phyloP scores from a whole-genome alignment of 768 basidiomycete genomes.

The Suillus plorans region DNA sequence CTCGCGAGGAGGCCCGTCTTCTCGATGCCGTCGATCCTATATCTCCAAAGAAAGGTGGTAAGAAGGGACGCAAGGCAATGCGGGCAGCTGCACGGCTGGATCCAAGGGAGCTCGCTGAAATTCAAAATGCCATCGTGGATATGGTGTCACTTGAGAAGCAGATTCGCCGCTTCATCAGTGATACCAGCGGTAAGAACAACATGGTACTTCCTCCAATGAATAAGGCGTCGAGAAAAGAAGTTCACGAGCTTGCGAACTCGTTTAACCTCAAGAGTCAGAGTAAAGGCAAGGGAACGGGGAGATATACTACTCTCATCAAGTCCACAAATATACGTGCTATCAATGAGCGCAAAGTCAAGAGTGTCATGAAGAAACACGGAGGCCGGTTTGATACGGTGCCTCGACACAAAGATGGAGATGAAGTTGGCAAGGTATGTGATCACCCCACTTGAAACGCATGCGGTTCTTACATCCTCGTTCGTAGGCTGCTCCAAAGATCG shows the following conservation, averaged over 20 bases:
- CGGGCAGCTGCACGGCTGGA: slow-evolving; percentile 53
- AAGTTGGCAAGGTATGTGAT: slow-evolving; percentile 71
- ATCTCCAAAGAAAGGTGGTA: slow-evolving; percentile 60
- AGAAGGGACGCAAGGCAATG: slow-evolving; percentile 71
- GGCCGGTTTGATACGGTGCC: slow-evolving; percentile 37
- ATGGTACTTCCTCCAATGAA: slow-evolving; percentile 80
- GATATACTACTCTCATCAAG: slow-evolving; percentile 80
- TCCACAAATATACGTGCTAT: slow-evolving; percentile 60
- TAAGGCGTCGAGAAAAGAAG: slow-evolving; percentile 64
- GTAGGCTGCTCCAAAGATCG: slow-evolving; percentile 81
- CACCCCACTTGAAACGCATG: neutral
- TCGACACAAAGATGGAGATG: slow-evolving; percentile 77
- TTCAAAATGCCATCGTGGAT: slow-evolving; percentile 56
- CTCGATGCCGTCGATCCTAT: slow-evolving; percentile 63
- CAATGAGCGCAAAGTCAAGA: slow-evolving; percentile 61
- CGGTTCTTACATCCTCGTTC: slow-evolving; percentile 3
- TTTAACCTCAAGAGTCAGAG: slow-evolving; percentile 81
- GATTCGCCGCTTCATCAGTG: slow-evolving; percentile 66
- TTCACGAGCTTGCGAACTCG: slow-evolving; percentile 79
- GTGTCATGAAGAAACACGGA: slow-evolving; percentile 36
- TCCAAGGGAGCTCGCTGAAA: slow-evolving; percentile 31
- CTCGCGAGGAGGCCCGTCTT: slow-evolving; percentile 56
- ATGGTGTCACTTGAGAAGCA: slow-evolving; percentile 66
- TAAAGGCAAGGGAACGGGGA: slow-evolving; percentile 60
- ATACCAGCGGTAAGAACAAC: slow-evolving; percentile 47